A percentile compares a stretch with the other conserved stretches of the same genome.
phyloP scores from a whole-genome alignment of 1,284 basidiomycete species.

The Lentinula novae-zelandiae region DNA sequence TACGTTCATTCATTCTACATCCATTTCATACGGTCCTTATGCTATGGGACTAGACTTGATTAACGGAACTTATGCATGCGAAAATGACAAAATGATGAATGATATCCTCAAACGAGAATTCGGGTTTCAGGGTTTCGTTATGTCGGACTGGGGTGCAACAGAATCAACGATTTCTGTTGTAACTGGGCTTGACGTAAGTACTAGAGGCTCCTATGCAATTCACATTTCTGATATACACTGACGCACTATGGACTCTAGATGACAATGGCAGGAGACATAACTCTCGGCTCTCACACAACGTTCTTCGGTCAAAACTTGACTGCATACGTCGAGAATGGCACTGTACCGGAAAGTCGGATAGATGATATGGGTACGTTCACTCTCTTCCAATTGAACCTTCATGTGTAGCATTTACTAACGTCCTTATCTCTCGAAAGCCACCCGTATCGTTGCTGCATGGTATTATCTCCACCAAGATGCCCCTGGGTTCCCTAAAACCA shows the following conservation, averaged over 20 bases:
- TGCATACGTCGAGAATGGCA: conserved; percentile 63
- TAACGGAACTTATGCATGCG: conserved; percentile 79
- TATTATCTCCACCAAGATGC: conserved; percentile 64
- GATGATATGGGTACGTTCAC: conserved; percentile 55
- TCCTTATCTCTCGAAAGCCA: conserved; percentile 27
- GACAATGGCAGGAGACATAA: conserved; percentile 74
- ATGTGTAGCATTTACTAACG: background rate
- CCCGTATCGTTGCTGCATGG: conserved; percentile 60
- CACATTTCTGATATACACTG: background rate
- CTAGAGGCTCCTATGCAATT: background rate
- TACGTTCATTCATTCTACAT: conserved; percentile 20
- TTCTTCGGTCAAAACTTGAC: conserved; percentile 67
- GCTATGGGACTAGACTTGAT: conserved; percentile 41
- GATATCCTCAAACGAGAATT: conserved; percentile 76
- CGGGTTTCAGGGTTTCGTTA: conserved; percentile 75
- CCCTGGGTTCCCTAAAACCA: conserved; percentile 50
- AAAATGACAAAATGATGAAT: conserved; percentile 75
- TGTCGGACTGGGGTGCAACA: conserved; percentile 24
- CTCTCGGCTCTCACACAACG: conserved; percentile 43
- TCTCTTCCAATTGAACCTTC: background rate
- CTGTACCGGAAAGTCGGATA: conserved; percentile 59
- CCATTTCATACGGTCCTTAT: background rate
- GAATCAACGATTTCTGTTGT: conserved; percentile 55
- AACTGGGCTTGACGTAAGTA: conserved; percentile 64
- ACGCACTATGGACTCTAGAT: conserved; percentile 37